Evolutionary conservation across 2,329 filamentous ascomycete species (phyloP).

Genomic region (Drechslerella stenobrocha): DNA sequence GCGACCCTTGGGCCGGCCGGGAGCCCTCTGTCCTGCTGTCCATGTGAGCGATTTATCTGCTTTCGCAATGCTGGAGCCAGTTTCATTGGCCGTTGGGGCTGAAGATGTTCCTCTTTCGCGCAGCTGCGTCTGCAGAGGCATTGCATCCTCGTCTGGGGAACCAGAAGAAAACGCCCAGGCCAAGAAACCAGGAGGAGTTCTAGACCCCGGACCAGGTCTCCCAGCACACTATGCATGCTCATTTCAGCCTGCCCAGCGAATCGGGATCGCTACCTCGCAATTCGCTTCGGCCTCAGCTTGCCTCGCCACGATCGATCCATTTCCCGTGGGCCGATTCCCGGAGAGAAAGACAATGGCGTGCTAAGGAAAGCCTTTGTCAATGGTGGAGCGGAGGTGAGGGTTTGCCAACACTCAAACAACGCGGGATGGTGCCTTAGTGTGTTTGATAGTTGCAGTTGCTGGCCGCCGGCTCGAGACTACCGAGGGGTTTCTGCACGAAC

Average conservation of each 20-base stretch:
- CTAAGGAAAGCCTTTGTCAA: neutral
- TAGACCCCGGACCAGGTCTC: slow-evolving; percentile 22
- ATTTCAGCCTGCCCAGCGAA: slow-evolving; percentile 25
- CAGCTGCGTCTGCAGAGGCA: neutral
- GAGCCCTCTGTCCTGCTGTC: neutral
- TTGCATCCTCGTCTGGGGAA: too few species aligned
- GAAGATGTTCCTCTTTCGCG: neutral
- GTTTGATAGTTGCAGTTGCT: slow-evolving; percentile 31
- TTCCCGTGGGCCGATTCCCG: too few species aligned
- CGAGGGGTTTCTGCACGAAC: slow-evolving; percentile 1
- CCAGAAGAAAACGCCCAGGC: neutral
- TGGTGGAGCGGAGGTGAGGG: too few species aligned
- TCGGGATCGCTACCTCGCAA: slow-evolving; percentile 26
- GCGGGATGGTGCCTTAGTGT: slow-evolving; percentile 29
- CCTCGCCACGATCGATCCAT: too few species aligned
- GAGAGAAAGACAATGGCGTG: too few species aligned
- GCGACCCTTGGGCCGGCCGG: too few species aligned
- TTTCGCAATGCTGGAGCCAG: too few species aligned
- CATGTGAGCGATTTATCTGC: neutral
- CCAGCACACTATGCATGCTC: slow-evolving; percentile 30
- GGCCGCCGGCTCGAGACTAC: slow-evolving; percentile 28
- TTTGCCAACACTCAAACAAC: slow-evolving; percentile 43
- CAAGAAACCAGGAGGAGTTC: slow-evolving; percentile 11
- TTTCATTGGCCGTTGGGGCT: neutral
- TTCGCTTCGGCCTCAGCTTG: slow-evolving; percentile 14